Evolutionary conservation across 257 asterid species (phyloP).

Genomic region (Avicennia marina): DNA sequence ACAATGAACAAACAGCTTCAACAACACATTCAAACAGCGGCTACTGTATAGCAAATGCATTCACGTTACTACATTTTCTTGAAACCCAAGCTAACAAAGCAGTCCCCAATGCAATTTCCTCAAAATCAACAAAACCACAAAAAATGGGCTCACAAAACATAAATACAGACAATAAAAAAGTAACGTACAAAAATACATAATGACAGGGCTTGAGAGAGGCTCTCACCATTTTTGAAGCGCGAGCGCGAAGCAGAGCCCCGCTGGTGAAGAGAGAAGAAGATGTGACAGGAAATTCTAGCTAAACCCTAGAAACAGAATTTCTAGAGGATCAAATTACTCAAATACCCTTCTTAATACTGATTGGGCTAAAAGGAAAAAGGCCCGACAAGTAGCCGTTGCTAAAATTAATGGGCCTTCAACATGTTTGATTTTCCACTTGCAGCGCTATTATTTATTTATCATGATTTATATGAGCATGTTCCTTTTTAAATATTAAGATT

Average conservation of each 20-base stretch:
- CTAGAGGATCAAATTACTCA: neutral
- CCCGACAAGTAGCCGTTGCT: neutral
- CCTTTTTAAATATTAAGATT: too few relatives aligned
- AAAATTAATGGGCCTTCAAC: neutral
- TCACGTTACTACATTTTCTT: neutral
- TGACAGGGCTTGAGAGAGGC: neutral
- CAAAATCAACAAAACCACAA: neutral
- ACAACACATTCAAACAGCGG: neutral
- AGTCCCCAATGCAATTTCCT: too few relatives aligned
- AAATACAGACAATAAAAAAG: neutral
- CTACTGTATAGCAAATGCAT: neutral
- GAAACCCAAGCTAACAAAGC: neutral
- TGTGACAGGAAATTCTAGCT: slow-evolving; percentile 3
- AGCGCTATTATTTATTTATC: too few relatives aligned
- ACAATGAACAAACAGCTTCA: neutral
- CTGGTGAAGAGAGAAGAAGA: neutral
- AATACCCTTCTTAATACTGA: neutral
- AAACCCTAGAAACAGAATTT: slow-evolving; percentile 25
- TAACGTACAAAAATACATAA: neutral
- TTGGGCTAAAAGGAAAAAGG: neutral
- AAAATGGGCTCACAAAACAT: neutral
- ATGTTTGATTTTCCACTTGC: too few relatives aligned
- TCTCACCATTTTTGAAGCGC: slow-evolving; percentile 25
- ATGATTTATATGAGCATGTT: too few relatives aligned
- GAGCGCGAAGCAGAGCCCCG: slow-evolving; percentile 15